Percentiles rank a stretch among this genome's conserved stretches.
Conservation (phyloP, 2,329 filamentous ascomycete species). For the Gremmenia infestans region DNA sequence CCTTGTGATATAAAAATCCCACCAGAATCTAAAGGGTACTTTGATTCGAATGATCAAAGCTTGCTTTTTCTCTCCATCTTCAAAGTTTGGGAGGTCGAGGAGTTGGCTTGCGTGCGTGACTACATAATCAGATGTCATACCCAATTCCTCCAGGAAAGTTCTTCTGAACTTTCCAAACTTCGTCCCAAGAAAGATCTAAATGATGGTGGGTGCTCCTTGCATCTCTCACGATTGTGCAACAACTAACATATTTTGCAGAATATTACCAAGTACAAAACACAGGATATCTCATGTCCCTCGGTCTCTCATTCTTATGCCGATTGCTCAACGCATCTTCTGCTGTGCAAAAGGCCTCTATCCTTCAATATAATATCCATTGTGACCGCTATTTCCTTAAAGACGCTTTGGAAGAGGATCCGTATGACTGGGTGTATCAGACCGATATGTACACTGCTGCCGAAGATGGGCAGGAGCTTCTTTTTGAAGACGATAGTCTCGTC, state of each 20-base stretch:
- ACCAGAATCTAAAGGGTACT: neutral
- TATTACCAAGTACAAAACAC: neutral
- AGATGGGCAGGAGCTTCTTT: neutral
- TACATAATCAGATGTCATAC: slow-evolving; percentile 1
- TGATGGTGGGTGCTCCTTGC: neutral
- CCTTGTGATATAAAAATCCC: neutral
- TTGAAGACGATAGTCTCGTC: slow-evolving; percentile 1
- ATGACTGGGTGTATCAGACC: slow-evolving; percentile 2
- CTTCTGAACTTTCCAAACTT: neutral
- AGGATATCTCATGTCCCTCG: slow-evolving; percentile 3
- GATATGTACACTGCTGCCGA: neutral
- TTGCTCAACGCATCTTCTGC: slow-evolving; percentile 1
- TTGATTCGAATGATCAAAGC: neutral
- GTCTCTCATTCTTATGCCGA: slow-evolving; percentile 4
- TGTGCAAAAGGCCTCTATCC: neutral
- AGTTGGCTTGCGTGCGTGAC: slow-evolving; percentile 7
- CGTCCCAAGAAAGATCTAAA: neutral
- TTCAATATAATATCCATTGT: neutral
- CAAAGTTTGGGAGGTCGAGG: slow-evolving; percentile 8
- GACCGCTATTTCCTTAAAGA: neutral
- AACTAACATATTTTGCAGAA: neutral
- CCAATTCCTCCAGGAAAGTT: neutral
- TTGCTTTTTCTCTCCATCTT: slow-evolving; percentile 4
- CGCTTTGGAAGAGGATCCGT: slow-evolving; percentile 2
- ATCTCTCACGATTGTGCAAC: neutral